Conservation (phyloP, 164 flowering plant genomes). For the Magnolia sinica region DNA sequence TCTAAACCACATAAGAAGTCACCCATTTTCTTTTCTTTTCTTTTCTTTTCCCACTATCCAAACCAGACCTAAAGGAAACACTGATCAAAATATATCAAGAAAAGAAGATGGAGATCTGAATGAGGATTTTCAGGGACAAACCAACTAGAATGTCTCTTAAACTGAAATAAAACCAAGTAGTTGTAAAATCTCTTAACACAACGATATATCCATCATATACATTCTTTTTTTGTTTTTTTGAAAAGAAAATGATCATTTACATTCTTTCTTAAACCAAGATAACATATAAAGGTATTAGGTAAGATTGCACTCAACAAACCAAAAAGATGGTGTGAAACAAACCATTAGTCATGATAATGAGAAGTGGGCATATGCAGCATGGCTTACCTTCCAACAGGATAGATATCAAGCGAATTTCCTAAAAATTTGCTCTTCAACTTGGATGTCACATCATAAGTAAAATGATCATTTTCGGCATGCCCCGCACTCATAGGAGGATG, state of each 20-base stretch:
- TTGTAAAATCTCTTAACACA: too few relatives aligned
- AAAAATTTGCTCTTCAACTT: conserved; percentile 75
- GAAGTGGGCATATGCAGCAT: not conserved
- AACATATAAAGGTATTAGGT: too few relatives aligned
- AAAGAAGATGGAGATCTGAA: not conserved
- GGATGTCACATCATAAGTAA: conserved; percentile 74
- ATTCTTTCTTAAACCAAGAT: too few relatives aligned
- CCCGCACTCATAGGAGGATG: conserved; percentile 93
- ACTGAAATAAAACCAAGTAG: too few relatives aligned
- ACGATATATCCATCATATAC: too few relatives aligned
- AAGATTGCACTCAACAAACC: not conserved
- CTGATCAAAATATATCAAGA: not conserved
- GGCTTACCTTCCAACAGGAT: conserved; percentile 75
- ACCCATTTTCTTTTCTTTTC: too few relatives aligned
- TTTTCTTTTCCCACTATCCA: too few relatives aligned
- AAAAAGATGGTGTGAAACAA: not conserved
- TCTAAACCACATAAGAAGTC: too few relatives aligned
- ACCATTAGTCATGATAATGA: not conserved
- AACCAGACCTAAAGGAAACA: too few relatives aligned
- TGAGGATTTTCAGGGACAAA: not conserved
- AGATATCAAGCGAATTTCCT: conserved; percentile 75
- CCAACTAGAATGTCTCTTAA: not conserved
- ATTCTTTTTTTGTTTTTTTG: too few relatives aligned
- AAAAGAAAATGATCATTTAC: too few relatives aligned
- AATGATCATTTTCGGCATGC: conserved; percentile 89